Base-by-base conservation (phyloP, 352 stramenopile species). In the Pythium pyrilobum region DNA sequence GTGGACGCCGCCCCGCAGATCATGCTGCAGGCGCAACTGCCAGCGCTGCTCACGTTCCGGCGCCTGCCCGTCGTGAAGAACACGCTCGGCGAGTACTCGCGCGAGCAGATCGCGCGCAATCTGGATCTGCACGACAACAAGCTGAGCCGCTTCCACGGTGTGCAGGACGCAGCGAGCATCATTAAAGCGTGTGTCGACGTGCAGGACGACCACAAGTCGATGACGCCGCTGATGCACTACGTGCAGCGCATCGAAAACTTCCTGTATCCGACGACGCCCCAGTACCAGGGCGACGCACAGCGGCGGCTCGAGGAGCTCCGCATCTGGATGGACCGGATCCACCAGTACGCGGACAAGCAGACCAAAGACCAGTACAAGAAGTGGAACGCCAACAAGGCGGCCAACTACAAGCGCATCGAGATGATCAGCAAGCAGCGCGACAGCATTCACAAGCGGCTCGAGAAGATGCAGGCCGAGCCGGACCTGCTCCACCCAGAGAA, bases 351-450 rank as follows among this genome's bases (percentile, higher is more conserved):
- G 23, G 70, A 84, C 3, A 25, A 62, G 38, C 62, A 74, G 2
- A 62, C 64, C 15, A 85, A 85, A 32, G 71, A 72, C 8, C 57
- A 75, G 15, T 20, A 71, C 7, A 73, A 78, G 36, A 62, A 66
- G 39, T 90, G 75, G 73, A 82, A 71, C 40, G 64, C 73, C 0
- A 65, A 64, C 20, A 90, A 89, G 60, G 58, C 54, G 40, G 75
- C 74, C 0, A 78, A 84, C 29, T 70, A 68, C 51, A 83, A 81
- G 39, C 73, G 80, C 11, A 84, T 90, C 46, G 80, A 88, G n/a
- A 68, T 87, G 39, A 51, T 90, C 24, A 59, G 51, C 20, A 69
- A 77, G 42, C 80, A 90, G 38, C 77, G 75, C 10, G 53, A 68
- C 27, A 76, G 59, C 23, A 87, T 90, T 29, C 69, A 80, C 8